Percentiles rank a stretch among this genome's conserved stretches.
Evolutionary conservation across 176 grass and related monocot species (phyloP).

Genomic region (Themeda triandra): DNA sequence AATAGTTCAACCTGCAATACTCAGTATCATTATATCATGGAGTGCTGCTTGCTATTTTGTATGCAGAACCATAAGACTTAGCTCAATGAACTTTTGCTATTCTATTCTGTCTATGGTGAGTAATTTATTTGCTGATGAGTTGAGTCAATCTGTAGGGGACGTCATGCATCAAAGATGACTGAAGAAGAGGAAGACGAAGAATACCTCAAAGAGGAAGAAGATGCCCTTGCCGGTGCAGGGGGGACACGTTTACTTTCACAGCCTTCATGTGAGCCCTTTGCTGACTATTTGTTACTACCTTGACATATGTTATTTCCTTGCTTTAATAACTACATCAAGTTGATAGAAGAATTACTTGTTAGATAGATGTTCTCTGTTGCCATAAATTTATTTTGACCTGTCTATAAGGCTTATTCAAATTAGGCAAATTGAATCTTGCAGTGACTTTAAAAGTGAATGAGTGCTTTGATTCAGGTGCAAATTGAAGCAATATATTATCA

Average conservation of each 20-base stretch:
- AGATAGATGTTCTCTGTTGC: neutral
- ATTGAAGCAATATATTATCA: neutral
- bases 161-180: conserved; percentile 84
- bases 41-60: neutral
- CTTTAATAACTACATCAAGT: neutral
- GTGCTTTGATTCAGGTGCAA: neutral
- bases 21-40: neutral
- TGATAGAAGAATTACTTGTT: neutral
- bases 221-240: conserved; percentile 63
- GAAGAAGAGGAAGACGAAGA: conserved; percentile 97
- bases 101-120: neutral
- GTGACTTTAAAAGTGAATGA: neutral
- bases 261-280: conserved; percentile 72
- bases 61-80: neutral
- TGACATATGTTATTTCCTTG: neutral
- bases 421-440: neutral
- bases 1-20: neutral
- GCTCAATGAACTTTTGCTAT: neutral
- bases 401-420: neutral
- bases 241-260: conserved; percentile 74
- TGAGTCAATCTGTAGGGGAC: conserved; percentile 58
- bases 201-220: conserved; percentile 93
- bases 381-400: neutral
- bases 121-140: conserved; percentile 20
- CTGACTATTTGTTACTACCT: neutral